Base-by-base conservation (phyloP, 2,329 filamentous ascomycete species). In the Daldinia eschscholtzii region DNA sequence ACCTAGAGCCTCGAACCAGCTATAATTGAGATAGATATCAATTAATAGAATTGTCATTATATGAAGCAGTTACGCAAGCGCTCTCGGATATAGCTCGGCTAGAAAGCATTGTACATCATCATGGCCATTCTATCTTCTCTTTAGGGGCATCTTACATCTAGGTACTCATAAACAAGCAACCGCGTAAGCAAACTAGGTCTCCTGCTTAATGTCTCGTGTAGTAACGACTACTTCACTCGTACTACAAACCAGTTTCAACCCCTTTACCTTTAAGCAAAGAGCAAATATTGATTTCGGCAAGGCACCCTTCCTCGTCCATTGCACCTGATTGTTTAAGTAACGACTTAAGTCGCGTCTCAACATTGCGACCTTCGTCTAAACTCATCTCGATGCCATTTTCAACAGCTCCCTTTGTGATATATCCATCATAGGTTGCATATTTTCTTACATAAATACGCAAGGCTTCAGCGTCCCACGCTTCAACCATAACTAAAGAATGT, bases 321-420 rank as follows among this genome's bases (percentile, higher is more conserved):
- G 23, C 23, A 35, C 48, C 41, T 60, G 42, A 65, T 23, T 71
- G 67, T 4, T 46, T 33, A 2, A 62, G 57, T 4, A 77, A 28
- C 15, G 57, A 59, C 46, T 72, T 71, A 1, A 78, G 57, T 28
- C 71, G 70, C 6, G 60, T 57, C 55, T 78, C 76, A 12, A 78
- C 64, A 42, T 62, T 28, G 15, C 60, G 70, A 28, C 69, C 74
- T 30, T 76, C 73, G 7, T 64, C 67, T 37, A 76, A 60, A 35
- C 62, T 68, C 70, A 79, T 75, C 20, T 77, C 76, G 28, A 78
- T 68, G 20, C 74, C 76, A 28, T 75, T 72, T 20, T 72, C 60
- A 41, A 75, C 18, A 18, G 50, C 57, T 18, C 76, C 76, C 12
- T 70, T 72, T 50, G 61, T 61, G 7, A 75, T 46, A 56, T 79